Base-by-base conservation (phyloP, 345 rosid genomes). In the Trapa incisa region DNA sequence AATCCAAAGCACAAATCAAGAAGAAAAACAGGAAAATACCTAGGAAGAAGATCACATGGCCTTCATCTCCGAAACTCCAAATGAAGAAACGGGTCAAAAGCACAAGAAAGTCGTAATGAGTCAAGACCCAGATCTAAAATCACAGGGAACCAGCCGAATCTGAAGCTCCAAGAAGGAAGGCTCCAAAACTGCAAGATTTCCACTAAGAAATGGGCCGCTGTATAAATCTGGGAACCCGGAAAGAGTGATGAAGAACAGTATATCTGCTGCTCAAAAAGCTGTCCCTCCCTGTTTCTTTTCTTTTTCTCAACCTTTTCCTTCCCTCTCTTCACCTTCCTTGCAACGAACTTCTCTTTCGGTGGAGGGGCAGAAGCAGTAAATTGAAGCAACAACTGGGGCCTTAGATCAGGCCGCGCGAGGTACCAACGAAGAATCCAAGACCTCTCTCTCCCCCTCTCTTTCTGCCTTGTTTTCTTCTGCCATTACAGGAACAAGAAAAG, bases 391-490 rank as follows among this genome's bases (percentile, higher is more conserved):
- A 39, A 33, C 0, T 58, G 72, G 86, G 45, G 38, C 37, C 60
- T 2, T 32, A 64, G 67, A 71, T 67, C 66, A 61, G 72, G 79
- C 86, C 84, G 87, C 69, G 89, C 86, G 71, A 29, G 65, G 74
- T 78, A 77, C 76, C 66, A 45, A 70, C 74, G 85, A 84, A 84
- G 88, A 82, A 89, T 83, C 88, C 92, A 76, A 83, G 83, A 83
- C 83, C 48, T 11, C 48, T 45, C 48, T 45, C 48, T 45, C 11
- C 11, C 48, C 11, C 48, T 45, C 48, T 45, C 11, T 45, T 6
- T 39, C 42, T 39, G 4, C 29, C 29, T 45, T 45, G 13, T 45
- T 45, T 45, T 45, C 11, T 45, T 45, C 48, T 11, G 13, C 48
- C 5, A 11, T 45, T 45, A 45, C 48, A 45, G 48, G 48, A 41